A percentile compares a stretch with the other conserved stretches of the same genome.
Evolutionary conservation across 305 asterid species (phyloP).

Genomic region (Fraxinus angustifolia): DNA sequence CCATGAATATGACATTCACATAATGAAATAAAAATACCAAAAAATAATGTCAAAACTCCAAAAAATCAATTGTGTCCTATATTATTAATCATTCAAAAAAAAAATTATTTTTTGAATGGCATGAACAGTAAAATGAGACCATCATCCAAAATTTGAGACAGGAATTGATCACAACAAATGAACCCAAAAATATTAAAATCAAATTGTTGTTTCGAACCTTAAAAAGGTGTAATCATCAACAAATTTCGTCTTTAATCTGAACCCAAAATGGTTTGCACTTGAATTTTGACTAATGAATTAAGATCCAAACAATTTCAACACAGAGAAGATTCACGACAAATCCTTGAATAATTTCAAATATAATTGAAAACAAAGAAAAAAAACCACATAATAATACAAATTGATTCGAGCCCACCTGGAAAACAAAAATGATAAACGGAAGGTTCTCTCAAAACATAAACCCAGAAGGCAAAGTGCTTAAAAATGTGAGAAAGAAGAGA

Average conservation of each 20-base stretch:
- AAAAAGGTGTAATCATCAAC: constrained; percentile 1
- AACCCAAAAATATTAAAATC: neutral
- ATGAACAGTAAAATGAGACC: neutral
- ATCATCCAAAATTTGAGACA: neutral
- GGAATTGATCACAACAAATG: constrained; percentile 18
- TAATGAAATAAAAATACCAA: constrained; percentile 24
- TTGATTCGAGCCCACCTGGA: neutral
- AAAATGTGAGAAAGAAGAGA: neutral
- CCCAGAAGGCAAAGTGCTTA: constrained; percentile 17
- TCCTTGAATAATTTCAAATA: constrained; percentile 5
- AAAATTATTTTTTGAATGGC: neutral
- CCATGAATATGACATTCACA: constrained; percentile 37
- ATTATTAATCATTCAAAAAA: neutral
- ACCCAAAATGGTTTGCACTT: constrained; percentile 15
- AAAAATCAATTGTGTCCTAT: constrained; percentile 6
- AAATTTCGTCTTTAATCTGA: neutral
- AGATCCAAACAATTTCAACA: neutral
- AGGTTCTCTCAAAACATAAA: constrained; percentile 18
- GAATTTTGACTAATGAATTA: constrained; percentile 5
- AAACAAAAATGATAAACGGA: neutral
- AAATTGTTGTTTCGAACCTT: constrained; percentile 19
- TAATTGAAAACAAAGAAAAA: neutral
- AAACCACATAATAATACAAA: constrained; percentile 12
- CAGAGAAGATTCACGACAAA: constrained; percentile 8
- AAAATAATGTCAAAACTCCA: constrained; percentile 6